These are phyloP conservation scores for Vaccinium corymbosum DNA, from an alignment of 148 eudicot species.

Conservation along the genomic window DNA sequence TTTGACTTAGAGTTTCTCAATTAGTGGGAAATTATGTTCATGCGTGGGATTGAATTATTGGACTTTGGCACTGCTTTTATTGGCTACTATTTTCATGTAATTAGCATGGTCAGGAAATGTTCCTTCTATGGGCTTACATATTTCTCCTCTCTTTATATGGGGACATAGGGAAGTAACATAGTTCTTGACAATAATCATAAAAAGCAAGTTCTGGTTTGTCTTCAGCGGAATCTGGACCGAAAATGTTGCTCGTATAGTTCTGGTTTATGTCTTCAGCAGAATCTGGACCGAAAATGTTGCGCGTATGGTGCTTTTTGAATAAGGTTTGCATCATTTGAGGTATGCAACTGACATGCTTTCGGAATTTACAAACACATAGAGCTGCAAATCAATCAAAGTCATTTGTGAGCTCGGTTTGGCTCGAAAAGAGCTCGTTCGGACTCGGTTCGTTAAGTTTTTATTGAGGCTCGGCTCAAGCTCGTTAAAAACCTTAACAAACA, in stretches of 20 bases:
- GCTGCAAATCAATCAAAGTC: too few species aligned
- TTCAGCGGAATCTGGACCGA: neutral
- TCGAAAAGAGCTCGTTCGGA: too few species aligned
- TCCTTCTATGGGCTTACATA: neutral
- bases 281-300: neutral
- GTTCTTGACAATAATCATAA: neutral
- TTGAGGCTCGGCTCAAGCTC: too few species aligned
- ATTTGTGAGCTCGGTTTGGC: too few species aligned
- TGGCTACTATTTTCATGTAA: neutral
- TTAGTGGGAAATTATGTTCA: neutral
- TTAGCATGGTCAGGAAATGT: neutral
- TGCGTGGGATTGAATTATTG: neutral
- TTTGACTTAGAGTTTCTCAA: neutral
- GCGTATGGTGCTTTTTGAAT: neutral
- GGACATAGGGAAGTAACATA: neutral
- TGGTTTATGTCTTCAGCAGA: neutral
- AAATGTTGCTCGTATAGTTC: neutral
- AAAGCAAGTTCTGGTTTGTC: neutral
- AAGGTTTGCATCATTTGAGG: neutral
- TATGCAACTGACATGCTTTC: neutral
- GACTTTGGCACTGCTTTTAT: neutral
- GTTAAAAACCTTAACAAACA: too few species aligned
- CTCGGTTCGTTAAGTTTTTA: too few species aligned
- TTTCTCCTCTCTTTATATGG: neutral
- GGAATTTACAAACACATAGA: neutral